Conservation (phyloP, 2,329 filamentous ascomycete genomes). For the Stachybotrys chartarum region DNA sequence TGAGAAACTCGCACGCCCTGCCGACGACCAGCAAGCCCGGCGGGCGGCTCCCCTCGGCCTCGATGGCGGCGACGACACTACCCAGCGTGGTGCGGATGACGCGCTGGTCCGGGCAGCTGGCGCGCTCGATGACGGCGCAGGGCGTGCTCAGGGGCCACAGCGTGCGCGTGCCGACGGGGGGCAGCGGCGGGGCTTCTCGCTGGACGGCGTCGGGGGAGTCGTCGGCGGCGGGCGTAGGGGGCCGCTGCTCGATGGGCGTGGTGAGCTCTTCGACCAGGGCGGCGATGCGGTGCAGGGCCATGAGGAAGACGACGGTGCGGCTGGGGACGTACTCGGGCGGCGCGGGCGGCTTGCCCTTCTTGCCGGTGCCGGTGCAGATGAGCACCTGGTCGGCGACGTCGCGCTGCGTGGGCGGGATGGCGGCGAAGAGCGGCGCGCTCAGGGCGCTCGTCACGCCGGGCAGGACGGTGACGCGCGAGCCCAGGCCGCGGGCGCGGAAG, state of each 20-base stretch:
- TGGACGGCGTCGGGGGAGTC: slow-evolving; percentile 8
- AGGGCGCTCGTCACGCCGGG: slow-evolving; percentile 88
- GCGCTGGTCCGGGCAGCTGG: slow-evolving; percentile 88
- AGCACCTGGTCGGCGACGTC: slow-evolving; percentile 88
- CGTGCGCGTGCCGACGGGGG: slow-evolving; percentile 14
- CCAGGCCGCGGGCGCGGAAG: slow-evolving; percentile 66
- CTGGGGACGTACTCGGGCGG: slow-evolving; percentile 71
- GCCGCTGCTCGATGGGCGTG: slow-evolving; percentile 25
- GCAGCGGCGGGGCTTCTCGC: slow-evolving; percentile 6
- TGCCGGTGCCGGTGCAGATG: slow-evolving; percentile 92
- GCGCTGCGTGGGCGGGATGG: slow-evolving; percentile 81
- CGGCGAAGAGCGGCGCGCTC: slow-evolving; percentile 80
- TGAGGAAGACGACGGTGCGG: slow-evolving; percentile 86
- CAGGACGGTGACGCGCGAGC: slow-evolving; percentile 59
- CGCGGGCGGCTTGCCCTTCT: slow-evolving; percentile 76
- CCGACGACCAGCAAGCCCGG: slow-evolving; percentile 86
- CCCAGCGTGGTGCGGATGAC: slow-evolving; percentile 83
- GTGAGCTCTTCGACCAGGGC: slow-evolving; percentile 69
- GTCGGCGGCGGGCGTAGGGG: slow-evolving; percentile 12
- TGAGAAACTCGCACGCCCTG: slow-evolving; percentile 71
- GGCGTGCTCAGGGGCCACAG: slow-evolving; percentile 73
- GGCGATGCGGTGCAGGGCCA: slow-evolving; percentile 82
- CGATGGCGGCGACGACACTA: slow-evolving; percentile 73
- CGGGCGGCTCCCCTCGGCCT: slow-evolving; percentile 81
- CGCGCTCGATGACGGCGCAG: slow-evolving; percentile 87